A percentile compares a stretch with the other conserved stretches of the same genome.
Evolutionary conservation across 2,329 filamentous ascomycete species (phyloP).

Genomic region (Cercospora nicotianae): DNA sequence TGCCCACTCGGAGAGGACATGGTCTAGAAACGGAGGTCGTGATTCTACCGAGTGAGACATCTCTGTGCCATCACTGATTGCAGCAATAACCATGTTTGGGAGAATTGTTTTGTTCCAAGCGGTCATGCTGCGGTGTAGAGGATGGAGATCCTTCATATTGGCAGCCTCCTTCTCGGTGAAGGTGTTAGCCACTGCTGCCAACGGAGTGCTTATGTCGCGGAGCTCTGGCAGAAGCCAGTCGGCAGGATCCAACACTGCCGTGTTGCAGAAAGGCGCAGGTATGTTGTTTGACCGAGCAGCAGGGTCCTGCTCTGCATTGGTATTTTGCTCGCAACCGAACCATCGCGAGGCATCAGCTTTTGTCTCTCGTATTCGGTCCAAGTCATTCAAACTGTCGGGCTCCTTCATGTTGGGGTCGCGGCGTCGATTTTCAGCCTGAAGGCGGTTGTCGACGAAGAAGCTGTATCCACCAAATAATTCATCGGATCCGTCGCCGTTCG

Average conservation of each 20-base stretch:
- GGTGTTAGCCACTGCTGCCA: not conserved
- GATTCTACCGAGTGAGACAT: constrained; percentile 47
- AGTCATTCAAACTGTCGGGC: not conserved
- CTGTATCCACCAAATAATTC: constrained; percentile 58
- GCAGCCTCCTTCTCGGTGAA: not conserved
- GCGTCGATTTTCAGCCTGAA: not conserved
- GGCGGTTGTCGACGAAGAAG: constrained; percentile 6
- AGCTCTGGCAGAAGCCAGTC: not conserved
- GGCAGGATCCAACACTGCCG: not conserved
- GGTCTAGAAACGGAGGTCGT: constrained; percentile 45
- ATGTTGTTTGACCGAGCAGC: not conserved
- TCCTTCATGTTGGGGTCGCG: not conserved
- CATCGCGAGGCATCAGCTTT: not conserved
- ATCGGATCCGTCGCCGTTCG: constrained; percentile 43
- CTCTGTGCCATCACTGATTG: constrained; percentile 44
- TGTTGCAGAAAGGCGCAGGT: not conserved
- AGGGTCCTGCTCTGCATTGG: not conserved
- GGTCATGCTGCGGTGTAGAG: not conserved
- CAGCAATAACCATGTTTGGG: not conserved
- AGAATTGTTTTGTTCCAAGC: not conserved
- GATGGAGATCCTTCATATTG: not conserved
- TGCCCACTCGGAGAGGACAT: constrained; percentile 42
- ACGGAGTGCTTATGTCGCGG: not conserved
- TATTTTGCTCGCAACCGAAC: not conserved
- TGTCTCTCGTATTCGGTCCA: not conserved